Conservation (phyloP, 2,329 filamentous ascomycete genomes). For the Cephalotrichum gorgonifer region DNA sequence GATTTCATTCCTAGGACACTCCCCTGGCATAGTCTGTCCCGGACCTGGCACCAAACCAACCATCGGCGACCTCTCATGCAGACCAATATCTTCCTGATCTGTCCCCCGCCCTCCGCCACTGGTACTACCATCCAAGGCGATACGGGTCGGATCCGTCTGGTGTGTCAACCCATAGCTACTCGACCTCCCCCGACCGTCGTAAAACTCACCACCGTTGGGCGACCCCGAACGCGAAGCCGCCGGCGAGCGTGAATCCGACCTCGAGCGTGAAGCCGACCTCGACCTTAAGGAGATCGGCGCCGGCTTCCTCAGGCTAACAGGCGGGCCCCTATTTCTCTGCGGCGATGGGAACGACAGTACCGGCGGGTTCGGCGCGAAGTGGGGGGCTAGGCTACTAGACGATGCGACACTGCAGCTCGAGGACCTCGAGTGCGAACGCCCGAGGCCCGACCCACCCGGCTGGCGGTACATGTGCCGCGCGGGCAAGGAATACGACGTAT, state of each 20-base stretch:
- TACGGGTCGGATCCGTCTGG: neutral
- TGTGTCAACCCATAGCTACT: neutral
- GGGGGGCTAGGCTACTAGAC: neutral
- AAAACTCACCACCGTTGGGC: neutral
- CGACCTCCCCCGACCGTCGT: neutral
- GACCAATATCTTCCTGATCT: neutral
- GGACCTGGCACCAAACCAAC: neutral
- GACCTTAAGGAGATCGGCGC: neutral
- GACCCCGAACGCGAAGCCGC: neutral
- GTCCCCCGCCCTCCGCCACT: neutral
- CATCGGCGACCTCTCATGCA: neutral
- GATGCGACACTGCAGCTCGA: constrained; percentile 1
- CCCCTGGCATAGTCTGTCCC: neutral
- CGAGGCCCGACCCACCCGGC: neutral
- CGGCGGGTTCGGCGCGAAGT: neutral
- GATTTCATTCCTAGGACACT: neutral
- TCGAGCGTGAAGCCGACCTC: neutral
- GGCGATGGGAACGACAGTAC: neutral
- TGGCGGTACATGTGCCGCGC: constrained; percentile 3
- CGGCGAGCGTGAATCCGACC: neutral
- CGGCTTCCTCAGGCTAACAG: neutral
- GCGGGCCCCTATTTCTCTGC: neutral
- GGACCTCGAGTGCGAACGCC: neutral
- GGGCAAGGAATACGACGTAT: neutral
- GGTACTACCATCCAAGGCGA: neutral